These are phyloP conservation scores for Coelastrella sp. DNA, from an alignment of 139 green algal species.

Conservation along the genomic window DNA sequence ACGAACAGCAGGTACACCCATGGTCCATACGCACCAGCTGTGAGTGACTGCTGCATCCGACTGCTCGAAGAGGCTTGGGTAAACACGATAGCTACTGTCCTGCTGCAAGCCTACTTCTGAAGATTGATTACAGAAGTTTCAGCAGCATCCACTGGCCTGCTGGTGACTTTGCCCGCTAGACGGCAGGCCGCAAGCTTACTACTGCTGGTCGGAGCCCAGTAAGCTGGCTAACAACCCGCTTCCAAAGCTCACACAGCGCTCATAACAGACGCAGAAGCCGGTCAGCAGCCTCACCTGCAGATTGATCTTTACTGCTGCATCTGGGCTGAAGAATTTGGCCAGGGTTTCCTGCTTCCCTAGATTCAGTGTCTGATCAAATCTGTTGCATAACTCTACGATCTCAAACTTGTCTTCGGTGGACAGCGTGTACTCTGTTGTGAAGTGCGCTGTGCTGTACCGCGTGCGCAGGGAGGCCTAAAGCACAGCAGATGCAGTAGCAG, in stretches of 20 bases:
- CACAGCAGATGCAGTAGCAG: neutral
- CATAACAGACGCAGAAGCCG: too few relatives aligned
- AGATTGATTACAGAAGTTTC: too few relatives aligned
- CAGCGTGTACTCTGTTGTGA: conserved; percentile 25
- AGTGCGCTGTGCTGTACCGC: conserved; percentile 11
- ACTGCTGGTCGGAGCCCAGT: too few relatives aligned
- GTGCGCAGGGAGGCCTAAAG: neutral
- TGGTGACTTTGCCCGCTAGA: neutral
- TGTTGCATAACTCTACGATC: conserved; percentile 52
- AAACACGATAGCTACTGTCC: too few relatives aligned
- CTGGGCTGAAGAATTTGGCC: conserved; percentile 18
- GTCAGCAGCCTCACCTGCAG: neutral
- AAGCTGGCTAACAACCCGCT: too few relatives aligned
- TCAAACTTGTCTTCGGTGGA: conserved; percentile 47
- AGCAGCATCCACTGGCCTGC: neutral
- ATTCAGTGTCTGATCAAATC: conserved; percentile 51
- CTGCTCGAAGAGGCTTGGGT: too few relatives aligned
- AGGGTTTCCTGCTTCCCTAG: conserved; percentile 24
- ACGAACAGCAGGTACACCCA: too few relatives aligned
- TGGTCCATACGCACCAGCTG: too few relatives aligned
- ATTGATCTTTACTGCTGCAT: conserved; percentile 9
- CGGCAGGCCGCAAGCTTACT: too few relatives aligned
- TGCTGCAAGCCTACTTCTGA: too few relatives aligned
- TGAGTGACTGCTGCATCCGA: too few relatives aligned
- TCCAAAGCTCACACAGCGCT: too few relatives aligned